Conservation (phyloP, 345 rosid genomes). For the Mercurialis annua region DNA sequence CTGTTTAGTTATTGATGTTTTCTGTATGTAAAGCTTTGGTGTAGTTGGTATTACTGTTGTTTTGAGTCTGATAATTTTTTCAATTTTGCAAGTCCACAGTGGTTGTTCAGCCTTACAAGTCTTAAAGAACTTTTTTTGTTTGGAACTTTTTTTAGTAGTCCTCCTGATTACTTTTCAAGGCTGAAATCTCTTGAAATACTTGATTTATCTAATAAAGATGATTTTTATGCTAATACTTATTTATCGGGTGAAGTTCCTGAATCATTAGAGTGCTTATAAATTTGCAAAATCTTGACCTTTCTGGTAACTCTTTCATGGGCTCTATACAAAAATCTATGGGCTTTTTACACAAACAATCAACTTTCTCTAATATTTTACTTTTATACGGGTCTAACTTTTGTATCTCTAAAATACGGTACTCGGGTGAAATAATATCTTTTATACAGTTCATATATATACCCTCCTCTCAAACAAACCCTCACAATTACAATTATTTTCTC, state of each 20-base stretch:
- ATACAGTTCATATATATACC: too few relatives aligned
- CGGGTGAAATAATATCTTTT: too few relatives aligned
- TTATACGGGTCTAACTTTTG: too few relatives aligned
- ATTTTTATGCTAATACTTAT: slow-evolving; percentile 21
- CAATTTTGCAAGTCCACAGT: slow-evolving; percentile 35
- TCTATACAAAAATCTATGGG: slow-evolving; percentile 17
- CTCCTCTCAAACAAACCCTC: too few relatives aligned
- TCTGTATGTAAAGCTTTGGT: too few relatives aligned
- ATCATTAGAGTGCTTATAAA: slow-evolving; percentile 14
- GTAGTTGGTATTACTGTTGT: too few relatives aligned
- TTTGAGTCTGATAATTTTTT: slow-evolving; percentile 50
- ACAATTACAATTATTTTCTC: too few relatives aligned
- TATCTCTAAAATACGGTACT: too few relatives aligned
- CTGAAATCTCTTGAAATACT: slow-evolving; percentile 9
- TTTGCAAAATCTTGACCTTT: slow-evolving; percentile 12
- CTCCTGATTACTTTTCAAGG: slow-evolving; percentile 7
- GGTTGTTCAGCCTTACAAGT: slow-evolving; percentile 51
- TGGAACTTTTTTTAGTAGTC: slow-evolving; percentile 15
- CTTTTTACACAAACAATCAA: too few relatives aligned
- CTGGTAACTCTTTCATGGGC: slow-evolving; percentile 16
- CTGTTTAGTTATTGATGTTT: too few relatives aligned
- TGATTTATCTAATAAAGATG: slow-evolving; percentile 27
- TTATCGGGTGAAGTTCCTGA: slow-evolving; percentile 16
- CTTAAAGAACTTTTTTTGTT: slow-evolving; percentile 36
- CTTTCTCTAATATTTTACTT: too few relatives aligned